Percentiles rank a stretch among this genome's conserved stretches.
phyloP scores from a whole-genome alignment of 371 early-diverging fungal genomes.

The Dinochytrium kinnereticum region DNA sequence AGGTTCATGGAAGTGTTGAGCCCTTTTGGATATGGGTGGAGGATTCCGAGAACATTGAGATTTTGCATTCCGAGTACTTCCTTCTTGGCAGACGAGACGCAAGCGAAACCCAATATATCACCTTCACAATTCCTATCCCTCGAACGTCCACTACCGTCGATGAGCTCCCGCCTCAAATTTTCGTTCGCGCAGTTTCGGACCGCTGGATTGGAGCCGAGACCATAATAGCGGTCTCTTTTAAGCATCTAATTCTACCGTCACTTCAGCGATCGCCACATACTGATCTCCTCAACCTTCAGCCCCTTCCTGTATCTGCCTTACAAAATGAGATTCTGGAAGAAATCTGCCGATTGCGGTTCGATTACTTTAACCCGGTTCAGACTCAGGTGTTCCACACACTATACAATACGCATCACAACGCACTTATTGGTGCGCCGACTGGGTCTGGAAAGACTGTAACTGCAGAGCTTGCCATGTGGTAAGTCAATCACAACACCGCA shows the following conservation, averaged over 20 bases:
- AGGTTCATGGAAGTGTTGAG: constrained; percentile 84
- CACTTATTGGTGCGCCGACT: constrained; percentile 97
- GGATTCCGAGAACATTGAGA: constrained; percentile 71
- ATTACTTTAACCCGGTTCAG: constrained; percentile 98
- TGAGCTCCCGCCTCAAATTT: constrained; percentile 87
- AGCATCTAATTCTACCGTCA: constrained; percentile 85
- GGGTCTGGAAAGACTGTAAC: constrained; percentile 99
- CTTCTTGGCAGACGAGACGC: constrained; percentile 51
- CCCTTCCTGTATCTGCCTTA: constrained; percentile 84
- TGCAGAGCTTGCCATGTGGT: constrained; percentile 93
- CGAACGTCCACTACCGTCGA: constrained; percentile 60
- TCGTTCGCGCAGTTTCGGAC: constrained; percentile 88
- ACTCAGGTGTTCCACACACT: constrained; percentile 97
- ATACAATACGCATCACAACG: constrained; percentile 85
- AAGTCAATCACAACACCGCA: neutral
- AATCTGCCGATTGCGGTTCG: constrained; percentile 79
- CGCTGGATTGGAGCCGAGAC: constrained; percentile 93
- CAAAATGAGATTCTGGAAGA: constrained; percentile 78
- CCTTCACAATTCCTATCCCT: constrained; percentile 85
- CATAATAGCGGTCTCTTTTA: constrained; percentile 83
- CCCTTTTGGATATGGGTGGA: constrained; percentile 97
- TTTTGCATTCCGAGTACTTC: constrained; percentile 69
- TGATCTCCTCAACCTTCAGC: constrained; percentile 85
- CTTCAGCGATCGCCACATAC: constrained; percentile 81
- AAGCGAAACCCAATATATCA: constrained; percentile 52